Conservation (phyloP, 2,329 filamentous ascomycete species). For the Aureobasidium sp. region DNA sequence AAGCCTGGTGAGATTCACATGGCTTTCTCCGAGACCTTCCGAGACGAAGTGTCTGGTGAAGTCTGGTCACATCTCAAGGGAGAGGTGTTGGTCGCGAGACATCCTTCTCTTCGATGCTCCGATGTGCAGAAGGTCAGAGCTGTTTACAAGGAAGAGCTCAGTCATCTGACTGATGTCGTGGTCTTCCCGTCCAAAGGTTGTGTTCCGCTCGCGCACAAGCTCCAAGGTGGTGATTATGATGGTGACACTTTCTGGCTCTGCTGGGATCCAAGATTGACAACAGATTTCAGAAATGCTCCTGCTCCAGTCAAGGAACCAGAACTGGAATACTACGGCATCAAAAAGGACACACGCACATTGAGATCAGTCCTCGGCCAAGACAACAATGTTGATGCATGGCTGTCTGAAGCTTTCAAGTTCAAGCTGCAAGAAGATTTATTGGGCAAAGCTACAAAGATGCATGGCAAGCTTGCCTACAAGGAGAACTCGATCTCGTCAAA, state of each 20-base stretch:
- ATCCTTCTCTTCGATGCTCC: slow-evolving; percentile 61
- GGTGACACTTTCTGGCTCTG: slow-evolving; percentile 70
- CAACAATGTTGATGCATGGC: slow-evolving; percentile 38
- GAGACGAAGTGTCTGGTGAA: slow-evolving; percentile 46
- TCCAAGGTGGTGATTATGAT: slow-evolving; percentile 77
- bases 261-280: slow-evolving; percentile 61
- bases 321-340: slow-evolving; percentile 43
- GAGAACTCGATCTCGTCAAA: slow-evolving; percentile 27
- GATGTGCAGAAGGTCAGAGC: slow-evolving; percentile 60
- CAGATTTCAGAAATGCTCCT: slow-evolving; percentile 58
- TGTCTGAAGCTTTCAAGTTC: slow-evolving; percentile 51
- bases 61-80: slow-evolving; percentile 49
- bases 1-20: slow-evolving; percentile 61
- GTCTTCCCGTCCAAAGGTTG: slow-evolving; percentile 64
- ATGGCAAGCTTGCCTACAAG: slow-evolving; percentile 55
- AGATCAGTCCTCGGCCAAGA: slow-evolving; percentile 35
- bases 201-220: slow-evolving; percentile 57
- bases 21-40: slow-evolving; percentile 57
- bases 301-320: slow-evolving; percentile 42
- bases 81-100: slow-evolving; percentile 61
- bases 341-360: slow-evolving; percentile 44
- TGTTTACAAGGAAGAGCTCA: slow-evolving; percentile 51
- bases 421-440: slow-evolving; percentile 52
- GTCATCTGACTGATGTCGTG: slow-evolving; percentile 67
- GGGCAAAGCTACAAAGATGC: slow-evolving; percentile 57